These are phyloP conservation scores for Phytophthora nicotianae DNA, from an alignment of 352 stramenopile genomes.

Conservation along the genomic window DNA sequence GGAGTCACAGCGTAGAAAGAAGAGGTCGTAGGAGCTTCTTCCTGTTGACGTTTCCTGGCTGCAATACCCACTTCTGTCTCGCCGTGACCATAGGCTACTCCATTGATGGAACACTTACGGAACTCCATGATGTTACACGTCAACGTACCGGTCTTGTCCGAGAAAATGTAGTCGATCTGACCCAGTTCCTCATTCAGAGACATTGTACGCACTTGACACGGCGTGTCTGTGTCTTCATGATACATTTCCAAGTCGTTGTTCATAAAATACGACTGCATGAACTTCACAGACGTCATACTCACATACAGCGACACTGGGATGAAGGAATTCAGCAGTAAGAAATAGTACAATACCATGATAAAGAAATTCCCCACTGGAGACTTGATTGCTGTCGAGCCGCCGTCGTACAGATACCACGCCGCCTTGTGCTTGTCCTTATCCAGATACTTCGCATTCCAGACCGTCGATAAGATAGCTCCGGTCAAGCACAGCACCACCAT, in stretches of 20 bases:
- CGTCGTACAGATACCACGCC: conserved; percentile 82
- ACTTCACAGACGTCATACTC: conserved; percentile 93
- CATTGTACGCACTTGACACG: conserved; percentile 92
- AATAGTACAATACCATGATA: conserved; percentile 94
- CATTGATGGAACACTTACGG: conserved; percentile 95
- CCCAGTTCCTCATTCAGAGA: conserved; percentile 94
- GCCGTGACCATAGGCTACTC: conserved; percentile 91
- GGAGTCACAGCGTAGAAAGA: conserved; percentile 45
- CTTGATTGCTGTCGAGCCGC: conserved; percentile 48
- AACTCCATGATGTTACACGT: conserved; percentile 98
- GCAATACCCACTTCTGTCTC: conserved; percentile 87
- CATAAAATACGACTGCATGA: conserved; percentile 93
- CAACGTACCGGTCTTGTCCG: conserved; percentile 95
- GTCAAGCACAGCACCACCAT: conserved; percentile 82
- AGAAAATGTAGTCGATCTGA: conserved; percentile 94
- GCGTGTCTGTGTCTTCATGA: conserved; percentile 93
- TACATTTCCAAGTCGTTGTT: conserved; percentile 93
- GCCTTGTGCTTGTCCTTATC: conserved; percentile 31
- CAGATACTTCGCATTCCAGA: conserved; percentile 77
- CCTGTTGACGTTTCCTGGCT: conserved; percentile 64
- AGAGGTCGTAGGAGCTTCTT: conserved; percentile 37
- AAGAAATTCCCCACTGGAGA: conserved; percentile 78
- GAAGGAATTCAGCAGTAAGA: conserved; percentile 94
- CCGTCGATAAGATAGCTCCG: conserved; percentile 59
- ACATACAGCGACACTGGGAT: conserved; percentile 96